Evolutionary conservation across 2,329 filamentous ascomycete species (phyloP).

Genomic region (Rhexocercosporidium sp.): DNA sequence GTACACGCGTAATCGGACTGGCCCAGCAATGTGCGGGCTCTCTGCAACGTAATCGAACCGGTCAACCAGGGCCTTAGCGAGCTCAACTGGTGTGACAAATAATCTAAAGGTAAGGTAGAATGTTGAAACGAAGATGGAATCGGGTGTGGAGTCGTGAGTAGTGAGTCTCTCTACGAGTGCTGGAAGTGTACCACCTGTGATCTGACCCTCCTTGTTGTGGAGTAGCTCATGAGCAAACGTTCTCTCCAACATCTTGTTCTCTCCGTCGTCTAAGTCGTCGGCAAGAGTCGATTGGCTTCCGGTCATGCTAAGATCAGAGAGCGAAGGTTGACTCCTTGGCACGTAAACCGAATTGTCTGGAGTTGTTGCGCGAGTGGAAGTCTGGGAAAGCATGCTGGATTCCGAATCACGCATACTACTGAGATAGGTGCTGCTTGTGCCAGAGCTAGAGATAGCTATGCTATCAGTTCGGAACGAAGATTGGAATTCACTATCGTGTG

Average conservation of each 20-base stretch:
- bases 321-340: conserved; percentile 58
- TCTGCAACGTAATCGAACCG: conserved; percentile 92
- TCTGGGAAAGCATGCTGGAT: conserved; percentile 77
- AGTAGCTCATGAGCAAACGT: conserved; percentile 91
- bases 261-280: conserved; percentile 80
- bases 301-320: conserved; percentile 70
- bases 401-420: conserved; percentile 79
- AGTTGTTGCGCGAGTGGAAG: conserved; percentile 87
- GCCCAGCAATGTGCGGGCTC: conserved; percentile 73
- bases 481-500: conserved; percentile 56
- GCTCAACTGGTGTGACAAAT: conserved; percentile 80
- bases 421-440: conserved; percentile 78
- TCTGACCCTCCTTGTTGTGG: conserved; percentile 91
- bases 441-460: conserved; percentile 75
- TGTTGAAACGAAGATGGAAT: conserved; percentile 88
- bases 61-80: conserved; percentile 84
- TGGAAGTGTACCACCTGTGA: conserved; percentile 89
- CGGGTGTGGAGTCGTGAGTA: conserved; percentile 89
- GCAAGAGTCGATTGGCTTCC: conserved; percentile 67
- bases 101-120: conserved; percentile 97
- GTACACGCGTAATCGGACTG: conserved; percentile 89
- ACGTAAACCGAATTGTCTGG: conserved; percentile 61
- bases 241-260: conserved; percentile 85
- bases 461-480: conserved; percentile 67
- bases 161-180: conserved; percentile 95